Percentiles rank a stretch among this genome's conserved stretches.
phyloP scores from a whole-genome alignment of 1,284 basidiomycete species.

The Sparassis latifolia region DNA sequence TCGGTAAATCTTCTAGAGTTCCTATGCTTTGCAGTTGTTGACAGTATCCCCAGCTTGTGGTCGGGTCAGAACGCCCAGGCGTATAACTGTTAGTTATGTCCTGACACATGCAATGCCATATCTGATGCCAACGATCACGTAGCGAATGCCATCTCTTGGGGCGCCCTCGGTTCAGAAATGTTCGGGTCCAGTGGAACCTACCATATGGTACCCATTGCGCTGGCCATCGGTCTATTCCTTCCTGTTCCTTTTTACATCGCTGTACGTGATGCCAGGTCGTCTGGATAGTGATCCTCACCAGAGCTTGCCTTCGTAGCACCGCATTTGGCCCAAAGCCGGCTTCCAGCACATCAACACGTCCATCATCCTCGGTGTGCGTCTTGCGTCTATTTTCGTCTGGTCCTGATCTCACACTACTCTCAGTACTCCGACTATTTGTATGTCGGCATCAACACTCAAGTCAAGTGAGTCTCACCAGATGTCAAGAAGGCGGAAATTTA shows the following conservation, averaged over 20 bases:
- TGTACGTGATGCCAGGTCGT: slow-evolving; percentile 10
- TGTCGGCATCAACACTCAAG: slow-evolving; percentile 49
- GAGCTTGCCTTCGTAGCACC: slow-evolving; percentile 24
- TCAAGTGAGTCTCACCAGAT: slow-evolving; percentile 20
- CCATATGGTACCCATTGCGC: slow-evolving; percentile 45
- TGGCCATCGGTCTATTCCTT: slow-evolving; percentile 44
- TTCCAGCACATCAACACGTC: slow-evolving; percentile 44
- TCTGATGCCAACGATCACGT: slow-evolving; percentile 11
- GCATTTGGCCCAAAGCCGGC: slow-evolving; percentile 38
- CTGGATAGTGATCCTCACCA: background rate
- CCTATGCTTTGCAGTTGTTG: background rate
- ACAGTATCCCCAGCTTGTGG: slow-evolving; percentile 26
- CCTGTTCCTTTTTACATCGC: slow-evolving; percentile 44
- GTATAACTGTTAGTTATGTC: slow-evolving; percentile 29
- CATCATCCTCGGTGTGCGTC: slow-evolving; percentile 25
- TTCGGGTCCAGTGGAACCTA: slow-evolving; percentile 44
- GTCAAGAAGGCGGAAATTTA: background rate
- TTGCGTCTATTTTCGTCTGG: slow-evolving; percentile 6
- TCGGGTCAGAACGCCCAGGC: slow-evolving; percentile 48
- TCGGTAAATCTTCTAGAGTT: background rate
- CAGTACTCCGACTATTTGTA: slow-evolving; percentile 37
- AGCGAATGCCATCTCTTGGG: slow-evolving; percentile 53
- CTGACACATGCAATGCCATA: background rate
- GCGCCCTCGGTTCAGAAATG: slow-evolving; percentile 46
- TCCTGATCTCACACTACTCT: slow-evolving; percentile 1